Percentiles rank a stretch among this genome's conserved stretches.
Conservation (phyloP, 1,139 yeast genomes). For the Kurtzmaniella quercitrusa region DNA sequence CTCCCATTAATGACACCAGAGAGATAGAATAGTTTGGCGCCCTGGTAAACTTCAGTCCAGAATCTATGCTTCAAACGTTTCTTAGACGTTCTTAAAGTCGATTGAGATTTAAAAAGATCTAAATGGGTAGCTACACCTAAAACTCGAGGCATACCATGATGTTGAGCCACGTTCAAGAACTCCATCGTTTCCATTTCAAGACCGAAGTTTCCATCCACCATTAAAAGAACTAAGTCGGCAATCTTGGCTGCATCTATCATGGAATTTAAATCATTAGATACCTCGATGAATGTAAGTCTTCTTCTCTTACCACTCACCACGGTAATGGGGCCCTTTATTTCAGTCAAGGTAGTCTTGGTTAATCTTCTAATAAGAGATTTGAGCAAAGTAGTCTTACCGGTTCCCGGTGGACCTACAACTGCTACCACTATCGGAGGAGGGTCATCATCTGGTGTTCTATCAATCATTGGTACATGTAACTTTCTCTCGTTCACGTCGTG, state of each 20-base stretch:
- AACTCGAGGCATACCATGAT: conserved; percentile 98
- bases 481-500: conserved; percentile 83
- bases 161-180: conserved; percentile 90
- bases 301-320: conserved; percentile 96
- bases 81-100: conserved; percentile 87
- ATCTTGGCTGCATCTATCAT: conserved; percentile 96
- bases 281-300: conserved; percentile 89
- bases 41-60: conserved; percentile 99
- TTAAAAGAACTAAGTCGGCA: conserved; percentile 83
- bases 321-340: conserved; percentile 93
- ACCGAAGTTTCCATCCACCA: conserved; percentile 97
- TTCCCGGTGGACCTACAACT: conserved; percentile 98
- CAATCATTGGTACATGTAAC: conserved; percentile 96
- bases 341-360: conserved; percentile 82
- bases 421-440: conserved; percentile 97
- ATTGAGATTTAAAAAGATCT: conserved; percentile 85
- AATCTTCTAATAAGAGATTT: conserved; percentile 83
- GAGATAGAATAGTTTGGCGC: conserved; percentile 91
- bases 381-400: conserved; percentile 93
- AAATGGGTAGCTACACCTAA: conserved; percentile 94
- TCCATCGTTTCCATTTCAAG: conserved; percentile 99
- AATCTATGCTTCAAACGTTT: conserved; percentile 89
- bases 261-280: conserved; percentile 86
- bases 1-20: conserved; percentile 97
- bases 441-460: conserved; percentile 94